A percentile compares a stretch with the other conserved stretches of the same genome.
Evolutionary conservation across 169 alveolate genomes (phyloP).

Genomic region (Cryptosporidium baileyi): DNA sequence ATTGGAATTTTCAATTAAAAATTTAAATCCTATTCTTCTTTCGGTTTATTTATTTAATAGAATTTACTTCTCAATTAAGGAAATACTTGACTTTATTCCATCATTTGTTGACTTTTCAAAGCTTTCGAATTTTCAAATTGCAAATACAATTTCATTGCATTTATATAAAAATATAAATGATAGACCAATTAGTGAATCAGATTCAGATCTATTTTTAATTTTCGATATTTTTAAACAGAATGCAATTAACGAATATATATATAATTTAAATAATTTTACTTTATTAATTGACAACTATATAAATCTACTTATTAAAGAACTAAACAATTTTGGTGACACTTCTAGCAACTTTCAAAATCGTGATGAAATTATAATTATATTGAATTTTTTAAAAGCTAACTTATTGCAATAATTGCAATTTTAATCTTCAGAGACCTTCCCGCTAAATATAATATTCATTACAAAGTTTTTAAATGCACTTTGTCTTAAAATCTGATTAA

Average conservation of each 20-base stretch:
- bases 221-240: constrained; percentile 25
- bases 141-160: neutral
- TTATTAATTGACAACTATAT: neutral
- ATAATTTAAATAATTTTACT: neutral
- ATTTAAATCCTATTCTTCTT: neutral
- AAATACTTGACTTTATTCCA: neutral
- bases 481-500: neutral
- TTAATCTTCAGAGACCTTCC: no score
- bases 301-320: neutral
- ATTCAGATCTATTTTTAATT: constrained; percentile 27
- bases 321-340: neutral
- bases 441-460: no score
- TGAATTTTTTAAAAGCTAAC: neutral
- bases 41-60: constrained; percentile 10
- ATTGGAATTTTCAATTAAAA: neutral
- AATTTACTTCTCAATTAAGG: neutral
- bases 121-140: neutral
- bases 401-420: no score
- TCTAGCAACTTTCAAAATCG: neutral
- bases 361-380: neutral
- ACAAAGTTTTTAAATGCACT: neutral
- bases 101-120: neutral
- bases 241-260: neutral
- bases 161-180: neutral
- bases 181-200: constrained; percentile 16